A percentile compares a stretch with the other conserved stretches of the same genome.
Conservation (phyloP, 306 rosid species). For the Vigna nakashimae region DNA sequence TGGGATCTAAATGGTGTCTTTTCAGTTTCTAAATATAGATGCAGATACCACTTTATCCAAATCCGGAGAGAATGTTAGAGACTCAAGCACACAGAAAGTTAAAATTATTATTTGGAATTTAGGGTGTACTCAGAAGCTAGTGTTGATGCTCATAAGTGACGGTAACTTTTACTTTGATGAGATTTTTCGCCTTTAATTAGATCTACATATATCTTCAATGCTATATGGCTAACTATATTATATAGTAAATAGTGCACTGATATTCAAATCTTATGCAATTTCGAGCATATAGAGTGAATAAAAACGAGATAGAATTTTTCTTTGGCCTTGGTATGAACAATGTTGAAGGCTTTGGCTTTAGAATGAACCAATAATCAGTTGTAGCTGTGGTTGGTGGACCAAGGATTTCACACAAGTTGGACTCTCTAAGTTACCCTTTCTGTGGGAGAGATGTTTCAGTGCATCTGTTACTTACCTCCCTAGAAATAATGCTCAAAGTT, state of each 20-base stretch:
- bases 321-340: no score
- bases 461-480: slow-evolving; percentile 35
- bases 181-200: neutral
- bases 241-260: neutral
- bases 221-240: neutral
- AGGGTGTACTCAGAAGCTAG: slow-evolving; percentile 35
- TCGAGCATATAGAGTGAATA: slow-evolving; percentile 2
- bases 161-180: slow-evolving; percentile 32
- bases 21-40: slow-evolving; percentile 47
- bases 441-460: slow-evolving; percentile 22
- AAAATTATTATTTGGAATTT: slow-evolving; percentile 12
- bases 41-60: slow-evolving; percentile 38
- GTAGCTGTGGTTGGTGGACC: slow-evolving; percentile 59
- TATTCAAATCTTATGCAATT: neutral
- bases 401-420: slow-evolving; percentile 49
- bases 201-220: neutral
- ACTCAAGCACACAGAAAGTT: neutral
- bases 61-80: slow-evolving; percentile 37
- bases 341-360: slow-evolving; percentile 43
- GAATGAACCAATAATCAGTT: slow-evolving; percentile 19
- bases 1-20: slow-evolving; percentile 52
- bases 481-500: slow-evolving; percentile 39
- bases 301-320: no score
- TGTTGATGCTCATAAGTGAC: slow-evolving; percentile 22
- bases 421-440: slow-evolving; percentile 39